Base-by-base conservation (phyloP, 352 stramenopile species). In the Phytopythium mirpurense region DNA sequence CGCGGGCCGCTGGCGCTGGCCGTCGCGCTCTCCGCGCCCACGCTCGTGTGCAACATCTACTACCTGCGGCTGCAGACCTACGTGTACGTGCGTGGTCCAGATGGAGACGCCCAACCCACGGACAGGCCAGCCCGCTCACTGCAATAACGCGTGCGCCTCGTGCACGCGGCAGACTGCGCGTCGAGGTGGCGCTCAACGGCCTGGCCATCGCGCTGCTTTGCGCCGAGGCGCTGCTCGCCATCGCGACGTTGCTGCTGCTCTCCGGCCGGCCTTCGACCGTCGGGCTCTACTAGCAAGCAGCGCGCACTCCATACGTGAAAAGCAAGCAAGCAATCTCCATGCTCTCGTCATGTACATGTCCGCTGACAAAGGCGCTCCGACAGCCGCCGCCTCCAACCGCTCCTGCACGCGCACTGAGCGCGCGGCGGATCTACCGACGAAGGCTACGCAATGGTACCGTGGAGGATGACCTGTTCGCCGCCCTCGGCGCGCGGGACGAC, bases 401-500 rank as follows among this genome's bases (percentile, higher is more conserved):
- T n/a, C n/a, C n/a, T n/a, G n/a, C n/a, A n/a, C n/a, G 29, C 29
- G 5, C 29, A 9, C 29, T 32, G 29, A 32, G 29, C 5, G 5
- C 5, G 5, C 29, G 29, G 9, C 29, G 29, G 29, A 32, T 32
- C 29, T 9, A 32, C 5, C 29, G 9, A n/a, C n/a, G n/a, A 7
- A 18, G 23, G 26, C 45, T 88, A 90, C 57, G 72, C 74, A 55
- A 90, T 86, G 24, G 57, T 58, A 45, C 82, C 83, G 34, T 83
- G 75, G 59, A 97, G 74, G 58, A 95, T 57, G 55, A 97, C 88
- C 65, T 97, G 87, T 53, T 95, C 83, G 36, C 79, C 75, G 46
- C 75, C 76, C 19, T 64, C 54, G 19, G 65, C 58, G 43, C 74
- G 67, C 7, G 50, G 38, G 24, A 96, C 72, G 27, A 98, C 79